These are phyloP conservation scores for Vaccinium darrowii DNA, from an alignment of 148 eudicot genomes.

Conservation along the genomic window DNA sequence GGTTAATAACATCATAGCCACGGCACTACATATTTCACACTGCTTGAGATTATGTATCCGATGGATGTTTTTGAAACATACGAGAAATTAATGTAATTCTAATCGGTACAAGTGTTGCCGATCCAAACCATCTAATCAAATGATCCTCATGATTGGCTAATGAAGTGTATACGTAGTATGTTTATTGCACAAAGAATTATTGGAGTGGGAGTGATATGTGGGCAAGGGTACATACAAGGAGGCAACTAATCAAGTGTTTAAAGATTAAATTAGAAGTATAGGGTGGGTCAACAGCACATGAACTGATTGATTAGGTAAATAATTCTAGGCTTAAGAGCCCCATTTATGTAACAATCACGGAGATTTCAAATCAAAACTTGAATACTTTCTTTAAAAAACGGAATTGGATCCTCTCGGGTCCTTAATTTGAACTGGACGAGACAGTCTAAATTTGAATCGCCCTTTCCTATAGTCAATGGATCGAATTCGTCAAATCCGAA, in stretches of 20 bases:
- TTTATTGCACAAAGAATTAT: background rate
- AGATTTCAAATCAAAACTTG: background rate
- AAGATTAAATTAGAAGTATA: constrained; percentile 2
- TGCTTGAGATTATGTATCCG: no score
- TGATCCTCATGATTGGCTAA: background rate
- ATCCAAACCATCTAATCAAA: constrained; percentile 4
- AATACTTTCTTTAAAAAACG: background rate
- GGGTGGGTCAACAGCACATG: constrained; percentile 26
- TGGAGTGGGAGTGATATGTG: constrained; percentile 9
- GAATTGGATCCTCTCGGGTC: no score
- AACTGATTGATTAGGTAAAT: constrained; percentile 19
- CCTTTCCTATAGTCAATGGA: no score
- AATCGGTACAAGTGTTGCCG: background rate
- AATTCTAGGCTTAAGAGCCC: background rate
- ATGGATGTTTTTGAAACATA: background rate
- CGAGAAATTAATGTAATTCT: background rate
- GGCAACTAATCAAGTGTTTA: background rate
- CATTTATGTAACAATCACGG: no score
- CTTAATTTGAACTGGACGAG: no score
- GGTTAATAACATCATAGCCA: background rate
- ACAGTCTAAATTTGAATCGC: no score
- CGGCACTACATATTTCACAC: background rate
- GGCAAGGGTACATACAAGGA: background rate
- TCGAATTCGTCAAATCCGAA: no score
- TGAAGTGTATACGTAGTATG: background rate